These are phyloP conservation scores for Tanozyma kutaoensis DNA, from an alignment of 805 yeast species.

Conservation along the genomic window DNA sequence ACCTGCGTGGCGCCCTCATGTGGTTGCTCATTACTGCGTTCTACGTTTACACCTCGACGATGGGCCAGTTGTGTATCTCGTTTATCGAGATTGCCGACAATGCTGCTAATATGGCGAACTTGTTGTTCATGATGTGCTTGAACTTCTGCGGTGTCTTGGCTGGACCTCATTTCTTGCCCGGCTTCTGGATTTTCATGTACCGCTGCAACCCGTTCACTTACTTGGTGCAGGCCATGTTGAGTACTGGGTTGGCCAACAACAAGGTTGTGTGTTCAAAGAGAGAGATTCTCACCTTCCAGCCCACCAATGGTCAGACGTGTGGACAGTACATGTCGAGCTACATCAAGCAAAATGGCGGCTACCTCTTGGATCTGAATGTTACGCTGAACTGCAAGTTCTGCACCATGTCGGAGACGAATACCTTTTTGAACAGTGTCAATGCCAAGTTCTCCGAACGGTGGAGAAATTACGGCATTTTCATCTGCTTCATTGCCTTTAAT, in stretches of 20 bases:
- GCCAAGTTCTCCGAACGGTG: slow-evolving; percentile 37
- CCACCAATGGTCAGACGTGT: slow-evolving; percentile 53
- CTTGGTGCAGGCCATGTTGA: slow-evolving; percentile 40
- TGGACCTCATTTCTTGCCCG: slow-evolving; percentile 33
- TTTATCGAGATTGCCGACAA: slow-evolving; percentile 1
- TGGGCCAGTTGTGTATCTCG: neutral
- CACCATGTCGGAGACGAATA: slow-evolving; percentile 41
- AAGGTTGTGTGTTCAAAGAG: slow-evolving; percentile 31
- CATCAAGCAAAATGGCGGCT: slow-evolving; percentile 35
- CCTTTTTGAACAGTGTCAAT: slow-evolving; percentile 35
- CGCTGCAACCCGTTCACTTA: slow-evolving; percentile 56
- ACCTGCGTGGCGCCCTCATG: neutral
- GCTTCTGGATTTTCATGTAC: slow-evolving; percentile 62
- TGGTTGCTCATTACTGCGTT: neutral
- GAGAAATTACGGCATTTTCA: slow-evolving; percentile 55
- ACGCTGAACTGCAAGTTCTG: slow-evolving; percentile 45
- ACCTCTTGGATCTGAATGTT: slow-evolving; percentile 38
- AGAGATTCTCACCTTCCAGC: slow-evolving; percentile 16
- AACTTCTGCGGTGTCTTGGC: slow-evolving; percentile 1
- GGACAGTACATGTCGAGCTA: slow-evolving; percentile 35
- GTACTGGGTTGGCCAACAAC: slow-evolving; percentile 23
- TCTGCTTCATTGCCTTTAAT: slow-evolving; percentile 45
- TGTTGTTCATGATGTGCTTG: neutral
- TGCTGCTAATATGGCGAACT: slow-evolving; percentile 1
- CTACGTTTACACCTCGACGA: neutral